Conservation (phyloP, 176 grass and related monocot genomes). For the Lolium perenne region DNA sequence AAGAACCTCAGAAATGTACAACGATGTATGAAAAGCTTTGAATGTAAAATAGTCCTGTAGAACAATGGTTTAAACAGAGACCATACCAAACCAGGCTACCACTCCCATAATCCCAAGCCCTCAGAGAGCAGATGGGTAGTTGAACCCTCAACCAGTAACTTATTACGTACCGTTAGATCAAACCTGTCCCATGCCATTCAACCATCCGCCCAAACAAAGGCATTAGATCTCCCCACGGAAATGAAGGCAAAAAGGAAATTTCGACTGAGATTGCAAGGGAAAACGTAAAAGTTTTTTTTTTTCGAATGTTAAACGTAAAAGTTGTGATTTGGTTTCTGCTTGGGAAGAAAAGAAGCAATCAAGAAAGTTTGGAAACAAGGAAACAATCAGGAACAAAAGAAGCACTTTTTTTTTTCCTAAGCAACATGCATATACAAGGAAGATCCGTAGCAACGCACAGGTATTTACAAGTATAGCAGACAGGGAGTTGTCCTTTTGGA, state of each 20-base stretch:
- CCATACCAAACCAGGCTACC: conserved; percentile 38
- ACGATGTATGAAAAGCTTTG: background rate
- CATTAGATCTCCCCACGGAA: background rate
- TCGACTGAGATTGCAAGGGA: background rate
- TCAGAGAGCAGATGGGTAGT: conserved; percentile 21
- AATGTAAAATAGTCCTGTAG: background rate
- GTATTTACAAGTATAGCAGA: background rate
- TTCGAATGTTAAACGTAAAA: background rate
- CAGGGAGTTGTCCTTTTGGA: conserved; percentile 9
- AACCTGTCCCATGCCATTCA: background rate
- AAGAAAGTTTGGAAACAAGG: background rate
- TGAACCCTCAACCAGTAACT: background rate
- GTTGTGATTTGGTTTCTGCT: background rate
- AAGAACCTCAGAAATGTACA: conserved; percentile 15
- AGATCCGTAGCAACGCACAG: background rate
- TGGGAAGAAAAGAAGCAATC: background rate
- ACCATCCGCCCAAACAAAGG: background rate
- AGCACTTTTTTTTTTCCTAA: background rate
- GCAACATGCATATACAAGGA: background rate
- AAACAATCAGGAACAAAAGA: background rate
- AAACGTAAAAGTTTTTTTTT: background rate
- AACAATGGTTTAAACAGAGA: conserved; percentile 22
- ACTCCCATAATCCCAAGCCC: conserved; percentile 8
- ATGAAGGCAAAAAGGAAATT: background rate
- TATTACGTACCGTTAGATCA: background rate